Percentiles rank a stretch among this genome's conserved stretches.
Evolutionary conservation across 2,329 filamentous ascomycete species (phyloP).

Genomic region (Scytalidium lignicola): DNA sequence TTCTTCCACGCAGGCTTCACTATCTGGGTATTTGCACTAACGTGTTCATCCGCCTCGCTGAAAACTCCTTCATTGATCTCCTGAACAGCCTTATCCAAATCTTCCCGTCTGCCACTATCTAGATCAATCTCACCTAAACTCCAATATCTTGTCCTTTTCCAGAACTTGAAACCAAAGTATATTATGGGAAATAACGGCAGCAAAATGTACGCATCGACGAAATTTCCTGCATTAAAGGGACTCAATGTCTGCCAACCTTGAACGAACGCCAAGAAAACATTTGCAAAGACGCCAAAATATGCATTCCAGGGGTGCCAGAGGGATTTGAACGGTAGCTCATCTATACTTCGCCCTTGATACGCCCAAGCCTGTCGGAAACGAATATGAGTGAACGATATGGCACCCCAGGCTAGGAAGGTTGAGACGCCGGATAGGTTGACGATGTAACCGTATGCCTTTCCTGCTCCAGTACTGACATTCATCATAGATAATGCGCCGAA

Average conservation of each 20-base stretch:
- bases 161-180: slow-evolving; percentile 49
- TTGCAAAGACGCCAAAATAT: slow-evolving; percentile 53
- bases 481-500: slow-evolving; percentile 71
- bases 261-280: slow-evolving; percentile 54
- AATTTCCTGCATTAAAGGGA: slow-evolving; percentile 52
- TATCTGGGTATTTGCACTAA: background rate
- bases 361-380: slow-evolving; percentile 63
- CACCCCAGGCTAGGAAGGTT: slow-evolving; percentile 68
- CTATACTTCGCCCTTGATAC: slow-evolving; percentile 48
- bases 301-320: slow-evolving; percentile 52
- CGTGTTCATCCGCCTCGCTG: background rate
- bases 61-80: slow-evolving; percentile 25
- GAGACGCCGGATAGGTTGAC: slow-evolving; percentile 66
- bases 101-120: slow-evolving; percentile 47
- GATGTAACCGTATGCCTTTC: slow-evolving; percentile 62
- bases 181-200: slow-evolving; percentile 55
- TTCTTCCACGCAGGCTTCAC: background rate
- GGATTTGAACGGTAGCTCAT: slow-evolving; percentile 51
- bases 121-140: slow-evolving; percentile 49
- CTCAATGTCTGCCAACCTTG: slow-evolving; percentile 54
- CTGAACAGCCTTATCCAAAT: slow-evolving; percentile 43
- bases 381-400: slow-evolving; percentile 66
- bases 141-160: slow-evolving; percentile 48
- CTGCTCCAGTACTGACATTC: slow-evolving; percentile 63
- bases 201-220: slow-evolving; percentile 60